phyloP scores from a whole-genome alignment of 2,329 filamentous ascomycete species.

The Thielaviopsis cerberus region DNA sequence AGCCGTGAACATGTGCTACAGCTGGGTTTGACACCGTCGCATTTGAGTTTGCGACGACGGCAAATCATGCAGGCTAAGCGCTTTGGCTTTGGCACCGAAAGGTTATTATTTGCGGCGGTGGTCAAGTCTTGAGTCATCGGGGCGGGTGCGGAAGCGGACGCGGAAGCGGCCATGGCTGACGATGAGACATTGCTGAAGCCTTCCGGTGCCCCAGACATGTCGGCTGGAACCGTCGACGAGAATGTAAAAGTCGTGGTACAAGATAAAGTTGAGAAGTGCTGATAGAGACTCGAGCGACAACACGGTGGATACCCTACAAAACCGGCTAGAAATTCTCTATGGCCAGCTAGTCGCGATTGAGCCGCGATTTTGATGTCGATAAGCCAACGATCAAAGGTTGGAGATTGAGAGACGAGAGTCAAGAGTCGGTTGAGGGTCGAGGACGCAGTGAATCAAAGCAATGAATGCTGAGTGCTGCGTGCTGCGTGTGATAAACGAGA shows the following conservation, averaged over 20 bases:
- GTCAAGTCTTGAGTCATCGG: constrained; percentile 19
- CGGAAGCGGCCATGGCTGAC: not conserved
- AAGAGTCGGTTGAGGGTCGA: not conserved
- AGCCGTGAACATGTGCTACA: constrained; percentile 80
- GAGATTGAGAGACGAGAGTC: not conserved
- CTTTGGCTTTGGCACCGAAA: constrained; percentile 59
- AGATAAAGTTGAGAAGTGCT: not conserved
- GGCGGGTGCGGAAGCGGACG: not conserved
- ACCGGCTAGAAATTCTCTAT: too few relatives aligned
- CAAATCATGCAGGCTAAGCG: constrained; percentile 89
- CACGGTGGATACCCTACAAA: not conserved
- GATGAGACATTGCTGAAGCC: too few relatives aligned
- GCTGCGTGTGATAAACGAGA: not conserved
- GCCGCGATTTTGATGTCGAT: not conserved
- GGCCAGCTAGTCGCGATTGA: not conserved
- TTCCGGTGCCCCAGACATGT: not conserved
- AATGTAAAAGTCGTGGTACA: not conserved
- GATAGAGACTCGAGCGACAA: not conserved
- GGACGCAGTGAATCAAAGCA: not conserved
- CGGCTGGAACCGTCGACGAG: not conserved
- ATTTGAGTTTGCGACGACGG: constrained; percentile 77
- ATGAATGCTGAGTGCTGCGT: not conserved
- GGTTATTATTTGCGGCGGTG: constrained; percentile 31
- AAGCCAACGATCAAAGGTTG: not conserved
- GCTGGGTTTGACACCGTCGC: constrained; percentile 66